Base-by-base conservation (phyloP, 768 basidiomycete species). In the Cytidiella melzeri region DNA sequence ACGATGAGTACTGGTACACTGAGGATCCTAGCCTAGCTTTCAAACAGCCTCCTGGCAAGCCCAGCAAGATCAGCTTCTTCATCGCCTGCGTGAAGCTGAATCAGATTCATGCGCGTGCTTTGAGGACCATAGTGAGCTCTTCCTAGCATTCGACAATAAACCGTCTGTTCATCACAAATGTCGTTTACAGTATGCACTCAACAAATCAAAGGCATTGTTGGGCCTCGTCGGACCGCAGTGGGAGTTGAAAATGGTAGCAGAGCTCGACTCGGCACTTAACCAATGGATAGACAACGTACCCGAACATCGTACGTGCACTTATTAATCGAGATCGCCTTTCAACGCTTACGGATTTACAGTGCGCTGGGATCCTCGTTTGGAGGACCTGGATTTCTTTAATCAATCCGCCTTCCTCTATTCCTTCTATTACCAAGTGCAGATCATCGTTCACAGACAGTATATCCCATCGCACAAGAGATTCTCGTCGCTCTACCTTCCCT, bases 401-500 rank as follows among this genome's bases (percentile, higher is more conserved):
- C 69, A 72, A 49, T 69, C 68, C 2, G 69, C 72, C 2, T 55
- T 59, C 9, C 60, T 77, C 0, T 71, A 72, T 49, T 53, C 65
- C 3, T 50, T 63, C 11, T 79, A 74, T 59, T 79, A 78, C 56
- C 68, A 70, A n/a, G 53, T 65, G 13, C 70, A 76, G 59, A 90
- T 92, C 55, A 69, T 81, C 49, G 77, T 90, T 43, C 90, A 92
- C 63, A 74, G 89, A 38, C 84, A 84, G 3, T 90, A 87, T 64
- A 83, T 92, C 49, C 85, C 86, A 0, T 77, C 77, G 0, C 76
- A 80, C 2, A 68, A 73, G 40, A 80, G 80, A 48, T 73, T 72
- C 0, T 67, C 71, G 0, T 61, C 66, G 2, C 58, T 77, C 28
- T 69, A 72, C 1, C 76, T 82, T 57, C 81, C 68, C 59, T 83